Percentiles rank a stretch among this genome's conserved stretches.
Evolutionary conservation across 768 basidiomycete species (phyloP).

Genomic region (Lentinus brumalis): DNA sequence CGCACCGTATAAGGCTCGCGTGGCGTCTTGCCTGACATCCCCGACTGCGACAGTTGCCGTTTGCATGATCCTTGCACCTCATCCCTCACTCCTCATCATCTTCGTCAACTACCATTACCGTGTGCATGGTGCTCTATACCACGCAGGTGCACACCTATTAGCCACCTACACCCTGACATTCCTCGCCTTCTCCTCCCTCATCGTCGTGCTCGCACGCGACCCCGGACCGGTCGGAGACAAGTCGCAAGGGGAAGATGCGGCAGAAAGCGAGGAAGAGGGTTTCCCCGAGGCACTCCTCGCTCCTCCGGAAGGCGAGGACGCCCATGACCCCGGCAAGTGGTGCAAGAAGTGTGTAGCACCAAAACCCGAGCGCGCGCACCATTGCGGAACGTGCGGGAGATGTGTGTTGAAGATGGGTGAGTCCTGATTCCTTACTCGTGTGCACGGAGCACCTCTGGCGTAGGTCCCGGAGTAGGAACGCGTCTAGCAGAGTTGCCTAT

Average conservation of each 20-base stretch:
- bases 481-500: too few relatives aligned
- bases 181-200: slow-evolving; percentile 69
- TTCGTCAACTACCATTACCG: slow-evolving; percentile 68
- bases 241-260: slow-evolving; percentile 19
- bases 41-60: slow-evolving; percentile 42
- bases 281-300: slow-evolving; percentile 64
- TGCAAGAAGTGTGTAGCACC: slow-evolving; percentile 80
- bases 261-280: slow-evolving; percentile 40
- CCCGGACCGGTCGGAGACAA: slow-evolving; percentile 59
- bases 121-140: slow-evolving; percentile 47
- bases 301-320: slow-evolving; percentile 44
- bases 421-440: slow-evolving; percentile 23
- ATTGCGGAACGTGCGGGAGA: slow-evolving; percentile 67
- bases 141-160: slow-evolving; percentile 57
- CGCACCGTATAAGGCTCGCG: neutral
- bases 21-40: neutral
- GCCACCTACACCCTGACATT: slow-evolving; percentile 67
- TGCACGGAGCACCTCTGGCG: too few relatives aligned
- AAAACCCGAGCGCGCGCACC: slow-evolving; percentile 80
- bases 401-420: slow-evolving; percentile 86
- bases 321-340: slow-evolving; percentile 59
- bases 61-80: slow-evolving; percentile 65
- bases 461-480: too few relatives aligned
- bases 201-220: slow-evolving; percentile 71
- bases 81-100: slow-evolving; percentile 70